These are phyloP conservation scores for Chenopodium formosanum DNA, from an alignment of 148 eudicot genomes.

Conservation along the genomic window DNA sequence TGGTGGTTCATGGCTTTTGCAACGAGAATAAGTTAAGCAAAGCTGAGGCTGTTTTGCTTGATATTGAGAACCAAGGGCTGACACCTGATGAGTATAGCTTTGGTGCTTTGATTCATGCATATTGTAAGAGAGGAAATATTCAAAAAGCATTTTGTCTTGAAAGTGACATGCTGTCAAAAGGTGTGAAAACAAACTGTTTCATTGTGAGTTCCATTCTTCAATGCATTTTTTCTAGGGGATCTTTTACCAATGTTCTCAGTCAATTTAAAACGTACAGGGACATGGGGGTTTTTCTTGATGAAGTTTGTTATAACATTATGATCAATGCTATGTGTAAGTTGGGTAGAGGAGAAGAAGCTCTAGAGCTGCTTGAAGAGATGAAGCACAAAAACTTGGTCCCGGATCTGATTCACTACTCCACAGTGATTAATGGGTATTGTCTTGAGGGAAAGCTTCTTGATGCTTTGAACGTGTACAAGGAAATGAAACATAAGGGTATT, in stretches of 20 bases:
- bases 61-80: conserved; percentile 50
- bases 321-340: conserved; percentile 53
- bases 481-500: conserved; percentile 44
- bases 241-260: conserved; percentile 35
- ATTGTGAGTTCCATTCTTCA: conserved; percentile 49
- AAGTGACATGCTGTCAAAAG: conserved; percentile 47
- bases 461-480: conserved; percentile 40
- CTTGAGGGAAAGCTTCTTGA: conserved; percentile 43
- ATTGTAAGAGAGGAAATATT: conserved; percentile 46
- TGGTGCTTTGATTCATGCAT: conserved; percentile 47
- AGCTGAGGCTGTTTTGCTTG: conserved; percentile 53
- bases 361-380: conserved; percentile 55
- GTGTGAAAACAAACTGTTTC: conserved; percentile 52
- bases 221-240: conserved; percentile 46
- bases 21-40: conserved; percentile 48
- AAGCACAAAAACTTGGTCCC: conserved; percentile 38
- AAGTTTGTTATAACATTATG: conserved; percentile 47
- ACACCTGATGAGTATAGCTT: conserved; percentile 43
- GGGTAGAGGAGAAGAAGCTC: conserved; percentile 57
- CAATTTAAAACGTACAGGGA: conserved; percentile 31
- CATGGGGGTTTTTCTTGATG: conserved; percentile 48
- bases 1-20: conserved; percentile 60
- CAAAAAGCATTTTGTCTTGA: conserved; percentile 41
- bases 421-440: conserved; percentile 61
- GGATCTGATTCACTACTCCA: conserved; percentile 70